Percentiles rank a stretch among this genome's conserved stretches.
phyloP scores from a whole-genome alignment of 495 filamentous ascomycete species.

The Xylaria grammica region DNA sequence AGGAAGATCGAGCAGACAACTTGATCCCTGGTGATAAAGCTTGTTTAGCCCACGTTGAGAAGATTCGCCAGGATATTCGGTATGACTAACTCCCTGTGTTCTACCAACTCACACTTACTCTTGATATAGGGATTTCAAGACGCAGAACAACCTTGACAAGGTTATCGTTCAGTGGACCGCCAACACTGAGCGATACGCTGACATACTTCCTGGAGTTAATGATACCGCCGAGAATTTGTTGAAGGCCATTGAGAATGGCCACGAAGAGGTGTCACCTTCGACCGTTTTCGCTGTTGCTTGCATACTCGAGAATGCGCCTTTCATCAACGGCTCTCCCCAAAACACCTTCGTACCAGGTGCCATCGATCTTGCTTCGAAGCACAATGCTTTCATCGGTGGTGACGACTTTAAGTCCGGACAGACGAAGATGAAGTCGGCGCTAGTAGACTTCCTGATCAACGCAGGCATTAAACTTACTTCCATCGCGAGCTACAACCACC shows the following conservation, averaged over 20 bases:
- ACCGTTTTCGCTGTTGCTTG: conserved; percentile 95
- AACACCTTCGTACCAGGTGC: conserved; percentile 98
- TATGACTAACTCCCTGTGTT: conserved; percentile 44
- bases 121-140: conserved; percentile 80
- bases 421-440: conserved; percentile 99
- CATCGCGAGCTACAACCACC: conserved; percentile 98
- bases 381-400: conserved; percentile 90
- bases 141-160: conserved; percentile 83
- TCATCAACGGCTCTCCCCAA: conserved; percentile 99
- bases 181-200: conserved; percentile 96
- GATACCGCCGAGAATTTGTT: conserved; percentile 95
- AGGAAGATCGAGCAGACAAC: conserved; percentile 96
- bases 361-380: conserved; percentile 86
- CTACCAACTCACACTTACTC: conserved; percentile 28
- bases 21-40: conserved; percentile 83
- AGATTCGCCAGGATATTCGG: conserved; percentile 94
- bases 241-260: conserved; percentile 81
- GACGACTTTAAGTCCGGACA: conserved; percentile 99
- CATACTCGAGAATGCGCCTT: conserved; percentile 86
- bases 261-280: conserved; percentile 89
- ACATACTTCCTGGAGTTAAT: conserved; percentile 86
- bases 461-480: conserved; percentile 99
- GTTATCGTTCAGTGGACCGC: conserved; percentile 98
- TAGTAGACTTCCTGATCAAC: conserved; percentile 98
- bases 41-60: conserved; percentile 84